Evolutionary conservation across 345 rosid species (phyloP), one percentile per base, ranked within the genome.

Genomic region (Laguncularia racemosa): DNA sequence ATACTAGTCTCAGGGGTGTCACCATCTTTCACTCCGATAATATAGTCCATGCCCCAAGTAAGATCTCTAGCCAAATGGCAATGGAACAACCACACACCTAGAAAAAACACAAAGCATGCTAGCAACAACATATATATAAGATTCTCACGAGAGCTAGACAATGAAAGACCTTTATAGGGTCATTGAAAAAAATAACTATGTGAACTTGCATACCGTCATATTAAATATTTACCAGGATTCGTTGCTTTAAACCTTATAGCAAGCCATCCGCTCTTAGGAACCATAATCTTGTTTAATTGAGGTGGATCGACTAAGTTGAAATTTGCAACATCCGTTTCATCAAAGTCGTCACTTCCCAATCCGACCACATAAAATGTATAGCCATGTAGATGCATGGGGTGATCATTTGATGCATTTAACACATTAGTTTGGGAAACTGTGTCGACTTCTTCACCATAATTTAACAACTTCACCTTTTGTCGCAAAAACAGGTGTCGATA

Each of bases 11-110:
- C 8, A 15, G n/a, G 14, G 15, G 64, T 60, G 1, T 18, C 28
- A 0, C 82, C 82, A 13, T 74, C 57, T 60, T 63, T 74, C 8
- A 78, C 65, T 13, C 74, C 70, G 60, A 78, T 46, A 14, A 64
- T 70, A 50, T 67, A 73, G 59, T 60, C 59, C 82, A 77, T 74
- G 14, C 79, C 79, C 77, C 82, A 78, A 12, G 56, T 61, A 23
- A 59, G 8, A 57, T 74, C 79, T 16, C 77, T 64, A 45, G 69
- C 82, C 16, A 74, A 48, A 48, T 74, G 82, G 50, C 79, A 77
- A 50, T 78, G 82, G 79, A 61, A 14, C 12, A 64, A 65, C 73
- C 67, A 72, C 17, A 65, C 81, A 8, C 78, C 78, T 73, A 15
- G 10, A 48, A 28, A 14, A 33, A 17, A 13, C 47, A 58, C 20